phyloP scores from a whole-genome alignment of 2,329 filamentous ascomycete species.

The Zasmidium cellare region DNA sequence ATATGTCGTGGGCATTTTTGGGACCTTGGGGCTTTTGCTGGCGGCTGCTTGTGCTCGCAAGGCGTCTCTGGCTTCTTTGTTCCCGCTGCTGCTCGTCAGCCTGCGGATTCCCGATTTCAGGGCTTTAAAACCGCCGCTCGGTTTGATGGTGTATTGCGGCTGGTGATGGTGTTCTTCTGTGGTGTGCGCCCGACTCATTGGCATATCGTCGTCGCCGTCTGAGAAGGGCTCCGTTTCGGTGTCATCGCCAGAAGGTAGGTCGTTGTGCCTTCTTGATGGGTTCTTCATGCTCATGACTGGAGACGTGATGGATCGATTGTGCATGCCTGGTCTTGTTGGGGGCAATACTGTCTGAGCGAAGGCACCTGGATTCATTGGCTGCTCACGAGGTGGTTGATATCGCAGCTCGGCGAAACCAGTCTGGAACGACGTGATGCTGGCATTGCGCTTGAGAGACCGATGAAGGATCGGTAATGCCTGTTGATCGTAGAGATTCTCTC shows the following conservation, averaged over 20 bases:
- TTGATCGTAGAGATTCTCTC: constrained; percentile 85
- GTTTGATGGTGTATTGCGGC: constrained; percentile 20
- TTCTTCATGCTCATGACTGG: constrained; percentile 58
- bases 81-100: constrained; percentile 58
- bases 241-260: constrained; percentile 76
- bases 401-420: constrained; percentile 79
- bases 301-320: constrained; percentile 81
- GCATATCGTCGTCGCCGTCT: constrained; percentile 72
- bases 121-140: constrained; percentile 44
- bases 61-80: constrained; percentile 39
- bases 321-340: constrained; percentile 63
- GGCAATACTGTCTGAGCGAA: constrained; percentile 42
- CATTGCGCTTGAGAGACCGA: constrained; percentile 72
- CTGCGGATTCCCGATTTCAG: constrained; percentile 60
- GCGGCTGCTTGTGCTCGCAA: constrained; percentile 31
- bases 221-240: constrained; percentile 63
- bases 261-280: constrained; percentile 53
- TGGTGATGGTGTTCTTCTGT: constrained; percentile 25
- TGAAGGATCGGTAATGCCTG: constrained; percentile 88
- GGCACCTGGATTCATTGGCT: constrained; percentile 58
- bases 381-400: constrained; percentile 53
- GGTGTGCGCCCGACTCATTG: constrained; percentile 44
- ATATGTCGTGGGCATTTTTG: constrained; percentile 49
- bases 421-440: constrained; percentile 75
- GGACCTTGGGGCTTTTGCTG: constrained; percentile 48